These are phyloP conservation scores for Sphagnum tenellum DNA, from an alignment of 225 moss, liverwort and hornwort species.

Conservation along the genomic window DNA sequence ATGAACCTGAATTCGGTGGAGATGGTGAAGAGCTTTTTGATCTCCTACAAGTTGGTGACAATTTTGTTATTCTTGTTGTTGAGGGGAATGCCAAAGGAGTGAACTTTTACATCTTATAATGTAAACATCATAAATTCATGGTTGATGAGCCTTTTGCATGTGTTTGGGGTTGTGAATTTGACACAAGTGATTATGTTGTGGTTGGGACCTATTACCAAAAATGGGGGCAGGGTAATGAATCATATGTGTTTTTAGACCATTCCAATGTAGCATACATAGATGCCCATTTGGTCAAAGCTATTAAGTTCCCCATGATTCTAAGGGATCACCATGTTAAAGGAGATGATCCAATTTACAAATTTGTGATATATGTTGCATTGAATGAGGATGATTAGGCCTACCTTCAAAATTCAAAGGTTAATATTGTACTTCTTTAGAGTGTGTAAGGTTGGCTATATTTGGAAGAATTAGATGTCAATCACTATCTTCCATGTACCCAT, in stretches of 20 bases:
- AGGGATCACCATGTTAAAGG: not conserved
- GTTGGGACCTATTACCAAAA: not conserved
- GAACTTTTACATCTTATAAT: not conserved
- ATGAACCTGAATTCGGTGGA: too few relatives aligned
- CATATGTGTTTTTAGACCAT: not conserved
- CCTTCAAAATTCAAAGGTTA: too few relatives aligned
- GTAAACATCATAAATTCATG: not conserved
- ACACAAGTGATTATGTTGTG: not conserved
- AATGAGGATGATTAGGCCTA: too few relatives aligned
- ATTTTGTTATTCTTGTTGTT: not conserved
- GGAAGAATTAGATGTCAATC: too few relatives aligned
- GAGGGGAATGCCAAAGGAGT: not conserved
- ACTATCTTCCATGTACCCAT: too few relatives aligned
- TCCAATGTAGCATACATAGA: not conserved
- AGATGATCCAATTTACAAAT: not conserved
- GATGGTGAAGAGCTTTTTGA: too few relatives aligned
- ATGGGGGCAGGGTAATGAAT: not conserved
- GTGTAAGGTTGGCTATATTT: too few relatives aligned
- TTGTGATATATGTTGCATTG: too few relatives aligned
- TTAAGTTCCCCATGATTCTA: not conserved
- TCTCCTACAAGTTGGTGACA: not conserved
- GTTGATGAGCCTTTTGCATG: not conserved
- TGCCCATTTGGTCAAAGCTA: not conserved
- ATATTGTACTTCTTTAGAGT: too few relatives aligned
- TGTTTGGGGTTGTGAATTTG: not conserved